These are phyloP conservation scores for Mimosa bimucronata DNA, from an alignment of 306 rosid species.

Conservation along the genomic window DNA sequence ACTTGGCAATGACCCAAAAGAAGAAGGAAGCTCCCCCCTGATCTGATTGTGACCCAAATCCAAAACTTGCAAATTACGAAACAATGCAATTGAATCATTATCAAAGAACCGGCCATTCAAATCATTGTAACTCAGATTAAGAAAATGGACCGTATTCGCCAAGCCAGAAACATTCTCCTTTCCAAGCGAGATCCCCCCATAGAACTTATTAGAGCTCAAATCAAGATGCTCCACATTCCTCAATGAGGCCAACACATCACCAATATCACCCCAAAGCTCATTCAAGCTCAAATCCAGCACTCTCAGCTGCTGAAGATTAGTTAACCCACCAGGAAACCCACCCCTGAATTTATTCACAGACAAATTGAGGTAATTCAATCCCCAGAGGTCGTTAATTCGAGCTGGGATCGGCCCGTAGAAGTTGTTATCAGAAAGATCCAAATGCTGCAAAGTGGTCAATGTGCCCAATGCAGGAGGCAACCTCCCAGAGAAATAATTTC, in stretches of 20 bases:
- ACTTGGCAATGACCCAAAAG: constrained; percentile 57
- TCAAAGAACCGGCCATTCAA: constrained; percentile 69
- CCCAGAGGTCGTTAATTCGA: constrained; percentile 82
- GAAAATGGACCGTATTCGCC: constrained; percentile 62
- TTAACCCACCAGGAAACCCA: constrained; percentile 62
- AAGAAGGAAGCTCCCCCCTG: constrained; percentile 77
- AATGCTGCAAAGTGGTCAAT: constrained; percentile 63
- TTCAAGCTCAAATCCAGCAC: constrained; percentile 83
- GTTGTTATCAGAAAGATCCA: constrained; percentile 80
- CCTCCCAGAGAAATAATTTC: constrained; percentile 76
- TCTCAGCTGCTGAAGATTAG: constrained; percentile 83
- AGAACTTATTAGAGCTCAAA: constrained; percentile 75
- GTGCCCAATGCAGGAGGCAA: constrained; percentile 75
- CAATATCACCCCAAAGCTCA: constrained; percentile 64
- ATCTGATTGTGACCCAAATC: constrained; percentile 73
- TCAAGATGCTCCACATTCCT: constrained; percentile 74
- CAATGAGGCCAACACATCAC: constrained; percentile 52
- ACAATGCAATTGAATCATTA: constrained; percentile 50
- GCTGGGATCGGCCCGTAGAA: constrained; percentile 93
- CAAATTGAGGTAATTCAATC: constrained; percentile 71
- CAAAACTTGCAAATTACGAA: constrained; percentile 71
- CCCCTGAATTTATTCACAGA: constrained; percentile 64
- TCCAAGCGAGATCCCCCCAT: constrained; percentile 56
- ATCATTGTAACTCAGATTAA: constrained; percentile 64
- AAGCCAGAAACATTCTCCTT: constrained; percentile 60